These are phyloP conservation scores for Hypoxylon sp. DNA, from an alignment of 2,329 filamentous ascomycete species.

Conservation along the genomic window DNA sequence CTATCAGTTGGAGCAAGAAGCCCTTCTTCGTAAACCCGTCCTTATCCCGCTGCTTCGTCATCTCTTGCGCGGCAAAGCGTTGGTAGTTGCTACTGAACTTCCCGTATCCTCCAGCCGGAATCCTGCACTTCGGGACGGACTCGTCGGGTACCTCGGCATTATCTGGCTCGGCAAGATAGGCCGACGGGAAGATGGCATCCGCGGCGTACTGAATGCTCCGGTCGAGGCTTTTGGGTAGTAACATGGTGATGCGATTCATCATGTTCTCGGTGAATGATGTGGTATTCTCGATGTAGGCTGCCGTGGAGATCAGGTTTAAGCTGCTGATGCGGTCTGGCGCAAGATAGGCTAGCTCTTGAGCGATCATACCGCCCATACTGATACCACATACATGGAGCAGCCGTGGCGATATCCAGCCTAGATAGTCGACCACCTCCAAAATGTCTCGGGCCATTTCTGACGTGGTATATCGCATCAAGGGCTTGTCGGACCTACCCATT, in stretches of 20 bases:
- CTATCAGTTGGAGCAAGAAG: constrained; percentile 80
- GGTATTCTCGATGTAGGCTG: constrained; percentile 68
- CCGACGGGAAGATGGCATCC: constrained; percentile 68
- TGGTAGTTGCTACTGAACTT: constrained; percentile 80
- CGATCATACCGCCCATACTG: constrained; percentile 91
- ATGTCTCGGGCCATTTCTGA: constrained; percentile 84
- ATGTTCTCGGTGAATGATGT: constrained; percentile 72
- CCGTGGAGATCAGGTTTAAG: constrained; percentile 69
- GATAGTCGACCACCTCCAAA: constrained; percentile 69
- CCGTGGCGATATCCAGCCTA: constrained; percentile 69
- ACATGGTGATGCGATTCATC: constrained; percentile 60
- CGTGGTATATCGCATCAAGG: constrained; percentile 79
- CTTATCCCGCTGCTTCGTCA: constrained; percentile 72
- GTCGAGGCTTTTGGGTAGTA: constrained; percentile 76
- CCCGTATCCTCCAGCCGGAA: constrained; percentile 50
- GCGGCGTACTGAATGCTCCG: constrained; percentile 71
- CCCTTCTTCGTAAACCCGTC: constrained; percentile 68
- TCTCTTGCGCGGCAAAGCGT: constrained; percentile 81
- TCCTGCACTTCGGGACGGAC: constrained; percentile 51
- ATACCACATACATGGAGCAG: constrained; percentile 76
- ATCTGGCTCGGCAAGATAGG: constrained; percentile 72
- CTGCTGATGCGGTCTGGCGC: constrained; percentile 62
- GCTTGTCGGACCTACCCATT: constrained; percentile 82
- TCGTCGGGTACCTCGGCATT: constrained; percentile 59
- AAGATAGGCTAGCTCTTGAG: constrained; percentile 76